A percentile compares a stretch with the other conserved stretches of the same genome.
Conservation (phyloP, 2,329 filamentous ascomycete genomes). For the Ceratocystiopsis sp. region DNA sequence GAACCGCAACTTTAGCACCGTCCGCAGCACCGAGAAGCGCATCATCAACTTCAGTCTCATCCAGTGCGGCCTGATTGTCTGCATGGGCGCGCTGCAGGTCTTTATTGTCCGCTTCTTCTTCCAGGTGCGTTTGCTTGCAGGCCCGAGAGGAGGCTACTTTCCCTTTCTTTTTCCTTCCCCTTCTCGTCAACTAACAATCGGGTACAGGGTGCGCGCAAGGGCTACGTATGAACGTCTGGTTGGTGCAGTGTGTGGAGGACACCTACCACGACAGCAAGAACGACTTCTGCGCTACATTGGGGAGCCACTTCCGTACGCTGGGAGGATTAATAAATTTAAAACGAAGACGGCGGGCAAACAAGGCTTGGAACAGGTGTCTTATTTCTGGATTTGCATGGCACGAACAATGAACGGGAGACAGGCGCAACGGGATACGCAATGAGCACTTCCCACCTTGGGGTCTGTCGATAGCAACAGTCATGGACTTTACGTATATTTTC, state of each 20-base stretch:
- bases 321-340: neutral
- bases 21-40: slow-evolving; percentile 82
- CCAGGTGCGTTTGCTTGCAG: slow-evolving; percentile 38
- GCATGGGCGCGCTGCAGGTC: slow-evolving; percentile 91
- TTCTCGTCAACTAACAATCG: slow-evolving; percentile 8
- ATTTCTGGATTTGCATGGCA: no score
- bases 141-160: no score
- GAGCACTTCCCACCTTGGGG: no score
- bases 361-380: neutral
- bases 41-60: slow-evolving; percentile 97
- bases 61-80: slow-evolving; percentile 78
- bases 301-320: no score
- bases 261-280: no score
- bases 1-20: slow-evolving; percentile 97
- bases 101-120: slow-evolving; percentile 98
- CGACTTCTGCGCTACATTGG: no score
- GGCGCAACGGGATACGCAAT: no score
- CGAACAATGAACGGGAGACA: no score
- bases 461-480: no score
- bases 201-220: slow-evolving; percentile 44
- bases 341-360: neutral
- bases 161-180: no score
- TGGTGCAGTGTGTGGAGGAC: neutral
- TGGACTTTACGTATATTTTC: no score
- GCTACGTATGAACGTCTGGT: slow-evolving; percentile 38